Base-by-base conservation (phyloP, 1,139 yeast genomes). In the Yarrowia galli region DNA sequence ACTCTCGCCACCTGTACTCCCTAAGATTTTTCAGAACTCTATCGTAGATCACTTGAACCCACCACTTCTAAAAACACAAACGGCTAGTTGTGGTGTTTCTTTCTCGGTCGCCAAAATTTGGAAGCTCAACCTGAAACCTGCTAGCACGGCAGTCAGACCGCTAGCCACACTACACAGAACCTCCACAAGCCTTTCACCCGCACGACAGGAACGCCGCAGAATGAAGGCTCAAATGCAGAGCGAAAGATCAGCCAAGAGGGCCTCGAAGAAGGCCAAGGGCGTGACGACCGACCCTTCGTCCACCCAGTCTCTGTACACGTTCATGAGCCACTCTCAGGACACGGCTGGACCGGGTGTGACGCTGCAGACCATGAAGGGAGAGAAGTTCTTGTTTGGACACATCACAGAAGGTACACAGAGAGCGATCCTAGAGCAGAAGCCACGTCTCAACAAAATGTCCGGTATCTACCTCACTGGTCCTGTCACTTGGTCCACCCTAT, bases 401-500 rank as follows among this genome's bases (percentile, higher is more conserved):
- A 78, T 91, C 3, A 86, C 96, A 6, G 98, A 92, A 75, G 98
- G 98, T 1, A 79, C 92, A 0, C 99, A 95, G 76, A 81, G 99
- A 72, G 76, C 87, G 28, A 80, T 84, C 70, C 79, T 87, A 23
- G 84, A 84, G 54, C 73, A 75, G 43, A 74, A 73, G 46, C 70
- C 76, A 10, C 71, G 76, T 18, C 68, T 75, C 60, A 68, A 74
- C 38, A 87, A 85, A 71, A 78, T 92, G 43, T 83, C 85, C 68
- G 85, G 87, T 40, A 81, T 93, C 2, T 92, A 91, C 73, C 74
- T 93, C 9, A 87, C 97, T 0, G 99, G 99, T 1, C 81, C 81
- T 16, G 72, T 90, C 16, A 80, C 82, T 67, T 93, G 98, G 98
- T 78, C 84, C 8, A 83, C 88, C 25, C 80, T 92, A 7, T 93